Evolutionary conservation across 2,329 filamentous ascomycete species (phyloP), one percentile per base, ranked within the genome.

Genomic region (Claviceps arundinis): DNA sequence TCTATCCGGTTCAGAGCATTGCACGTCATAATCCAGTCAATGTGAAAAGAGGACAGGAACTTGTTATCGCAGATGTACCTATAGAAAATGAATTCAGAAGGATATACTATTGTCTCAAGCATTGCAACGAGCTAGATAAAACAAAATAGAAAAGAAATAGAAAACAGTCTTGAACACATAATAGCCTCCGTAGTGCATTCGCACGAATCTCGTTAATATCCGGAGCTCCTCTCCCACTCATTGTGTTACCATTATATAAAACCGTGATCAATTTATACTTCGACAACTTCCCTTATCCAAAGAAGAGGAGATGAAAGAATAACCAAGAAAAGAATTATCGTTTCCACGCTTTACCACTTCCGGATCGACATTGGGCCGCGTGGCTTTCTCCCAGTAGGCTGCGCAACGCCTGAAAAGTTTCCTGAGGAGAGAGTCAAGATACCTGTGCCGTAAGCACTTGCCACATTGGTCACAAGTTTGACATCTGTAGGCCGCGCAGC

Each of bases 381-480:
- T 46, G 52, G 52, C 11, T 50, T 34, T 13, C 45, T 47, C 17
- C 14, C 50, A 37, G 46, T 43, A n/a, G 16, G 14, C n/a, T 26
- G 16, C 38, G 26, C 14, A 13, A 38, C n/a, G 37, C 11, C 34
- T 24, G 41, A 22, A 41, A 37, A 48, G 22, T 38, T 24, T 7
- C 49, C 49, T 9, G 53, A 37, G 16, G 19, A 19, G 13, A 65
- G 57, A 5, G 65, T 68, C 52, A 64, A 59, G n/a, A 61, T 54
- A 14, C 70, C 58, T 2, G 67, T 70, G 58, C 68, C 69, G 56
- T 65, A 70, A 37, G 64, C 58, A 16, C 67, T 69, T 14, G 61
- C 56, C 22, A 66, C 60, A 44, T 60, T 64, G 30, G 65, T 66
- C 5, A 61, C 63, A 22, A 60, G 52, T 11, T 57, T 52, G 48